Evolutionary conservation across 2,329 filamentous ascomycete genomes (phyloP).

Genomic region (Hymenoscyphus occultus): DNA sequence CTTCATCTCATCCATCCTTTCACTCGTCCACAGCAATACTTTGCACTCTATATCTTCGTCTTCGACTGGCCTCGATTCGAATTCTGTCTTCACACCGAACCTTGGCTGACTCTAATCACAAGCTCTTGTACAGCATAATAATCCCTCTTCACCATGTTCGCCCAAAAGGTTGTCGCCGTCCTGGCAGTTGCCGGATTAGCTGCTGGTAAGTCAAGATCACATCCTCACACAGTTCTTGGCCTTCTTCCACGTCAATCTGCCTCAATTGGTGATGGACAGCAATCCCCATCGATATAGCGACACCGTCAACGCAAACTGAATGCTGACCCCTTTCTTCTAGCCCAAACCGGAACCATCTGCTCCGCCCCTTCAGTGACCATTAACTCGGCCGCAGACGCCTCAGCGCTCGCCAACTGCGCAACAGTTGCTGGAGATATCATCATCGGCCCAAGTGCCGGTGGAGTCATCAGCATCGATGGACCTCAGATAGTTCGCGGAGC

Average conservation of each 20-base stretch:
- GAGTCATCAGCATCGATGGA: conserved; percentile 57
- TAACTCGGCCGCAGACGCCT: conserved; percentile 34
- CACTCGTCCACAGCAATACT: conserved; percentile 11
- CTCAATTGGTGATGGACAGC: neutral
- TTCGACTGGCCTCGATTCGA: conserved; percentile 20
- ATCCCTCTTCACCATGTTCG: conserved; percentile 26
- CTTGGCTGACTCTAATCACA: conserved; percentile 13
- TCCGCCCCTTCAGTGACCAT: conserved; percentile 34
- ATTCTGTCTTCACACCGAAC: conserved; percentile 25
- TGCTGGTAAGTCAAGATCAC: conserved; percentile 28
- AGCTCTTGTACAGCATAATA: conserved; percentile 27
- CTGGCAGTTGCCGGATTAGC: conserved; percentile 25
- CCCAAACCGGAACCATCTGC: conserved; percentile 26
- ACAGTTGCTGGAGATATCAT: conserved; percentile 36
- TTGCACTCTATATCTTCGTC: conserved; percentile 18
- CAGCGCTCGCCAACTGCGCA: conserved; percentile 29
- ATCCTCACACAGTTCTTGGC: neutral
- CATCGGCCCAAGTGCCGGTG: conserved; percentile 33
- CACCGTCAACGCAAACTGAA: neutral
- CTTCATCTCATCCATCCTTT: conserved; percentile 18
- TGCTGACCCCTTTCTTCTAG: neutral
- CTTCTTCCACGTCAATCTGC: neutral
- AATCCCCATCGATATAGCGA: neutral
- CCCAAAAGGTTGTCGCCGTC: conserved; percentile 27
- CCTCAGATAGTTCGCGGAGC: conserved; percentile 54